phyloP scores from a whole-genome alignment of 805 yeast genomes.

The Candida xiaguanensis region DNA sequence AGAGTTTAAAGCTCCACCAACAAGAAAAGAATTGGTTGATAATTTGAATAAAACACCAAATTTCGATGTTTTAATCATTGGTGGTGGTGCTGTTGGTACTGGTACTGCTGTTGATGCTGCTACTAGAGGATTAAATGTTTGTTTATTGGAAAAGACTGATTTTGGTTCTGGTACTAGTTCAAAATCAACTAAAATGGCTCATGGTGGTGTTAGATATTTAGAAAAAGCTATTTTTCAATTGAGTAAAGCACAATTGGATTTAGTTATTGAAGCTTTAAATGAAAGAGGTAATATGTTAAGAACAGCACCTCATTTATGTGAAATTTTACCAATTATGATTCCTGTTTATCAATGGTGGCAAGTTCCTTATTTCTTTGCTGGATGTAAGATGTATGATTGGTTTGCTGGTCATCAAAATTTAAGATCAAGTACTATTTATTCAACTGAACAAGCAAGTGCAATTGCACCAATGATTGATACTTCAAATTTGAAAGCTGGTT shows the following conservation, averaged over 20 bases:
- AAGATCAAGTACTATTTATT: conserved; percentile 69
- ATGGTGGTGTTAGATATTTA: conserved; percentile 93
- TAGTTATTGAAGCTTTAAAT: conserved; percentile 25
- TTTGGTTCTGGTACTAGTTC: conserved; percentile 93
- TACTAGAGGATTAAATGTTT: conserved; percentile 85
- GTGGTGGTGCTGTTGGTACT: conserved; percentile 96
- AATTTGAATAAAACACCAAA: conserved; percentile 44
- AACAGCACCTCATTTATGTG: conserved; percentile 88
- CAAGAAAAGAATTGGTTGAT: conserved; percentile 50
- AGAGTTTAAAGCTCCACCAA: conserved; percentile 48
- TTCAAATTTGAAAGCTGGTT: conserved; percentile 76
- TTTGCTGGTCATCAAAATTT: conserved; percentile 89
- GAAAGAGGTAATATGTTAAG: conserved; percentile 66
- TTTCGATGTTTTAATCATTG: conserved; percentile 81
- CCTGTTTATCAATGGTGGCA: conserved; percentile 98
- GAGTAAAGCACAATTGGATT: conserved; percentile 71
- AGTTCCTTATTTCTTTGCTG: conserved; percentile 87
- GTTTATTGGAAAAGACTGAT: conserved; percentile 81
- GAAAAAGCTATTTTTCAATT: conserved; percentile 93
- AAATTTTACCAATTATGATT: conserved; percentile 86
- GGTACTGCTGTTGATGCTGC: conserved; percentile 92
- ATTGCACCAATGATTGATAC: conserved; percentile 85
- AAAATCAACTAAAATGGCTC: conserved; percentile 93
- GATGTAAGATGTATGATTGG: conserved; percentile 87
- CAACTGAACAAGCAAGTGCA: conserved; percentile 61